Evolutionary conservation across 1,139 yeast genomes (phyloP).

Genomic region (Suhomyces panamericanus): DNA sequence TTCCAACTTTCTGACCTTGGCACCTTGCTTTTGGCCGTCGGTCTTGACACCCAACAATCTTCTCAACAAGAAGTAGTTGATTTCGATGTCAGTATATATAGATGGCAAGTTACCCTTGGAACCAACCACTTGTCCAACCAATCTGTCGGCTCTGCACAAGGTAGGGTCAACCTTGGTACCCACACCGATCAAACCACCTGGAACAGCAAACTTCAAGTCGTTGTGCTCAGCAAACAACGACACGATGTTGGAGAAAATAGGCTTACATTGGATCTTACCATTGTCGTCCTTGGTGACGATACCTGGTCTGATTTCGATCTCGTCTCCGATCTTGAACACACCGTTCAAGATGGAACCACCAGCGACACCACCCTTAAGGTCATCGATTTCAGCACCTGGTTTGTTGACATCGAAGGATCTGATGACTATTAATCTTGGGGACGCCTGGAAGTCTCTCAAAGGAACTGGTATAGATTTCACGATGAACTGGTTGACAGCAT

Average conservation of each 20-base stretch:
- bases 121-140: conserved; percentile 99
- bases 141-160: conserved; percentile 97
- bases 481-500: conserved; percentile 96
- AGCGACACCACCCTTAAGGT: conserved; percentile 99
- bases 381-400: conserved; percentile 98
- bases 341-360: conserved; percentile 98
- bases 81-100: conserved; percentile 94
- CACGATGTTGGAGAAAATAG: conserved; percentile 90
- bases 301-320: conserved; percentile 98
- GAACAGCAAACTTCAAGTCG: conserved; percentile 97
- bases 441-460: conserved; percentile 87
- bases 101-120: conserved; percentile 95
- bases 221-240: conserved; percentile 97
- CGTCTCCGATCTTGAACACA: conserved; percentile 96
- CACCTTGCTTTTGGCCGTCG: conserved; percentile 92
- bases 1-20: conserved; percentile 92
- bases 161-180: conserved; percentile 99
- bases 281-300: conserved; percentile 93
- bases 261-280: conserved; percentile 92
- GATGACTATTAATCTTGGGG: conserved; percentile 94
- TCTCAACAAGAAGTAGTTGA: conserved; percentile 94
- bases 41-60: conserved; percentile 98
- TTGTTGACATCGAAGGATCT: conserved; percentile 98
- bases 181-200: conserved; percentile 99
- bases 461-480: conserved; percentile 97